Evolutionary conservation across 257 asterid genomes (phyloP), one percentile per base, ranked within the genome.

Genomic region (Fraxinus cuspidata): DNA sequence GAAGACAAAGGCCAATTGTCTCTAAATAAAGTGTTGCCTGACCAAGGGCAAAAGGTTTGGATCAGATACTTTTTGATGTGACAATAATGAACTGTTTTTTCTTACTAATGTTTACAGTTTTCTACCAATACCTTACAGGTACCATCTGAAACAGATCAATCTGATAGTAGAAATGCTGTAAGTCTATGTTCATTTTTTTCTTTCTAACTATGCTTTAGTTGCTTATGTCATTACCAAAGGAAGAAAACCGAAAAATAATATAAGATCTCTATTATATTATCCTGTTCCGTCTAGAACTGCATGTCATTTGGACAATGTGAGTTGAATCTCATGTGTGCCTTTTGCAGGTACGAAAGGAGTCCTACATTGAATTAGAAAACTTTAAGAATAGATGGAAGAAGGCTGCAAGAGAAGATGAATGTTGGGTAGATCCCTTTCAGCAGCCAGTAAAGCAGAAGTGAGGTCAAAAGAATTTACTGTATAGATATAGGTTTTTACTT

Each of bases 311-410:
- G 23, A 47, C 38, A 7, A 37, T 49, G 32, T n/a, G 8, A n/a
- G 40, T 60, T 28, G 10, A 10, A 49, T 60, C 5, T 32, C 64
- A 0, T 67, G 28, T 27, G 27, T 23, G 2, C 40, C 2, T 78
- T 73, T 71, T 74, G 79, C 87, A 92, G 96, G 91, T 90, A 71
- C 71, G 91, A 11, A 85, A 71, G 77, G 87, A 87, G 58, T 86
- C 93, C 3, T 85, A 71, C 16, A 81, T 23, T 10, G 97, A 92
- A 80, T 60, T 90, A 44, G 87, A 89, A 53, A 83, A 78, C 32
- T 92, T 89, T 85, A 92, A 89, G 76, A 85, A 76, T 28, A 86
- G 97, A 84, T 92, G 96, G 96, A 82, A 74, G 75, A 92, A 85
- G 71, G 96, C 92, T 73, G 90, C 83, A 12, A 82, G 80, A 79